These are phyloP conservation scores for Parascedosporium putredinis DNA, from an alignment of 2,329 filamentous ascomycete genomes.

Conservation along the genomic window DNA sequence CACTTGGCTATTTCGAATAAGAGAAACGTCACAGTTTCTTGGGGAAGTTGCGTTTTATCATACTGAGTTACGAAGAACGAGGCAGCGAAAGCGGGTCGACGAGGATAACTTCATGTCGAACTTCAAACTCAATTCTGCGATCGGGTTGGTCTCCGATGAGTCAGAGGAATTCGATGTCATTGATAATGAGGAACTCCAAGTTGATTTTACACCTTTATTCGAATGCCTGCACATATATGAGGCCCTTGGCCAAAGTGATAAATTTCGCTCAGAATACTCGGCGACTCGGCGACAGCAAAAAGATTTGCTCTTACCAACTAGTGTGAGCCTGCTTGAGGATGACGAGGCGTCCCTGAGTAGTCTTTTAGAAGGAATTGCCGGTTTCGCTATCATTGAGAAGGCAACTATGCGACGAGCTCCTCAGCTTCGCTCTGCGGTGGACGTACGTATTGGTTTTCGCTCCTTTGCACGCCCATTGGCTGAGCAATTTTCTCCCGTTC, in stretches of 20 bases:
- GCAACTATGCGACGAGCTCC: constrained; percentile 82
- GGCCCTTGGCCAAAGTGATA: constrained; percentile 83
- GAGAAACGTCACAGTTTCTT: constrained; percentile 90
- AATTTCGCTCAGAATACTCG: constrained; percentile 85
- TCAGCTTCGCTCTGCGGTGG: constrained; percentile 68
- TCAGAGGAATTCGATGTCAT: constrained; percentile 91
- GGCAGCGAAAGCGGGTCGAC: constrained; percentile 75
- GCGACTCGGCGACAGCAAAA: constrained; percentile 84
- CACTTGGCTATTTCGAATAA: constrained; percentile 89
- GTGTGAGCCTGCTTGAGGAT: constrained; percentile 68
- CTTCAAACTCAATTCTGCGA: constrained; percentile 90
- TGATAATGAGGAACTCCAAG: constrained; percentile 88
- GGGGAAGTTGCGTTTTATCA: constrained; percentile 96
- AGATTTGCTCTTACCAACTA: constrained; percentile 70
- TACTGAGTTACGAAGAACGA: constrained; percentile 73
- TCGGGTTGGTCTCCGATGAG: constrained; percentile 92
- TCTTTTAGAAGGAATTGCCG: constrained; percentile 83
- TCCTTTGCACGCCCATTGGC: too few relatives aligned
- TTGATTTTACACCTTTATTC: constrained; percentile 89
- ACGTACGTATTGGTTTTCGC: too few relatives aligned
- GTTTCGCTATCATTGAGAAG: constrained; percentile 93
- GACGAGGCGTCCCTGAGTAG: constrained; percentile 82
- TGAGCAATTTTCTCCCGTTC: not conserved
- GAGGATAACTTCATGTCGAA: constrained; percentile 63
- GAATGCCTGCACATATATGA: constrained; percentile 96